Evolutionary conservation across 2,329 filamentous ascomycete species (phyloP), one percentile per base, ranked within the genome.

Genomic region (Arachnopeziza araneosa): DNA sequence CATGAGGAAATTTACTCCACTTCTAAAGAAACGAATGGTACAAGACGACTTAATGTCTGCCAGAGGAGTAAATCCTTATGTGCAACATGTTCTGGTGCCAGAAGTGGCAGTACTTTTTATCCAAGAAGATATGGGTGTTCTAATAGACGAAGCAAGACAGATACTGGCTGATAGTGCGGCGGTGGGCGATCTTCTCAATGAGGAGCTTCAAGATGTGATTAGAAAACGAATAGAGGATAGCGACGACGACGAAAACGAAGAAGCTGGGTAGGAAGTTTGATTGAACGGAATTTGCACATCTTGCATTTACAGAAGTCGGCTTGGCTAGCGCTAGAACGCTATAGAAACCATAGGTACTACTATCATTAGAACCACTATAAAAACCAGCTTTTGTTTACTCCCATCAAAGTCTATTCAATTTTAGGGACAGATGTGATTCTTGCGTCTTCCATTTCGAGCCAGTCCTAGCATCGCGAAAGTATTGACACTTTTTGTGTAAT

Each of bases 11-110:
- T 86, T 90, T 70, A 83, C 82, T 17, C 71, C 78, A 9, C 73
- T 83, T 62, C 74, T 93, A 30, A 84, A 87, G 60, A 78, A 82
- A 64, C 79, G 83, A 58, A 84, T 87, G 1, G 77, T 85, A 19
- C 78, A 80, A 56, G 89, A 93, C 70, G 76, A 78, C 19, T 77
- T 91, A 21, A 83, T 93, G 60, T 82, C 87, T 17, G 82, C 83
- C 1, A 79, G 87, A 32, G 88, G 89, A 1, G 81, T 87, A 44
- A 83, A 84, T 4, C 82, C 80, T 24, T 93, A 88, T 67, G 84
- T 92, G 1, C 88, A 92, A 73, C 79, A 80, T 0, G 90, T 93
- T 1, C 75, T 96, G 62, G 89, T 96, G 24, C 89, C 90, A 0
- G 92, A 96, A 68, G 67, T 85, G 52, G 78, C 79, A 0, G 72